Evolutionary conservation across 2,329 filamentous ascomycete species (phyloP), one percentile per base, ranked within the genome.

Genomic region (Colletotrichum karsti): DNA sequence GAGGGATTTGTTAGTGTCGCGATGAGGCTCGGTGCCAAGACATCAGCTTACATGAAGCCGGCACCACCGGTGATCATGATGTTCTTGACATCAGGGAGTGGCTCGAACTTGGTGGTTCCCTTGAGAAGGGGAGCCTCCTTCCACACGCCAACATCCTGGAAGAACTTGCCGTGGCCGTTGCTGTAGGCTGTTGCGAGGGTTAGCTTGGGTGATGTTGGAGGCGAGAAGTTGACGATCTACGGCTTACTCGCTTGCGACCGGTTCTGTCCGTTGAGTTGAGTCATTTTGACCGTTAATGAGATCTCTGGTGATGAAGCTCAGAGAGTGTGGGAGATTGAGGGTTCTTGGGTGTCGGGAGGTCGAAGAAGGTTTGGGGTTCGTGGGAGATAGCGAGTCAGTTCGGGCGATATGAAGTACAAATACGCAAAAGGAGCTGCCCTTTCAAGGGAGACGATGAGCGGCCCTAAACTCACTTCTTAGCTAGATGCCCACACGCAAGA

Each of bases 31-130:
- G 51, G 22, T 42, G 48, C 53, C 42, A 55, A 60, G 53, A 46
- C 57, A 13, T 9, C 22, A 69, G 80, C 91, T 79, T 84, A 94
- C 92, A 95, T 95, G 84, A 96, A 96, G 73, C 93, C 93, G 70
- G 92, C 93, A 60, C 93, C 93, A 55, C 93, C 93, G 20, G 93
- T 95, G 70, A 96, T 87, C 86, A 95, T 91, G 73, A 95, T 94
- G 75, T 94, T 95, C 79, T 88, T 91, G 61, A 93, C 89, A 78
- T 92, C 89, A 24, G 85, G 82, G 5, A 91, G 82, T 46, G 92
- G 89, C 74, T 91, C 88, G 72, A 92, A 95, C 71, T 88, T 89
- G 68, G 91, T 93, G 72, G 85, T 90, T 37, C 92, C 92, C 10
- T 78, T 90, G 61, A 94, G 83, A 28, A 93, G 77, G 18, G 92